These are phyloP conservation scores for Amoebophrya sp. DNA, from an alignment of 169 alveolate species.

Conservation along the genomic window DNA sequence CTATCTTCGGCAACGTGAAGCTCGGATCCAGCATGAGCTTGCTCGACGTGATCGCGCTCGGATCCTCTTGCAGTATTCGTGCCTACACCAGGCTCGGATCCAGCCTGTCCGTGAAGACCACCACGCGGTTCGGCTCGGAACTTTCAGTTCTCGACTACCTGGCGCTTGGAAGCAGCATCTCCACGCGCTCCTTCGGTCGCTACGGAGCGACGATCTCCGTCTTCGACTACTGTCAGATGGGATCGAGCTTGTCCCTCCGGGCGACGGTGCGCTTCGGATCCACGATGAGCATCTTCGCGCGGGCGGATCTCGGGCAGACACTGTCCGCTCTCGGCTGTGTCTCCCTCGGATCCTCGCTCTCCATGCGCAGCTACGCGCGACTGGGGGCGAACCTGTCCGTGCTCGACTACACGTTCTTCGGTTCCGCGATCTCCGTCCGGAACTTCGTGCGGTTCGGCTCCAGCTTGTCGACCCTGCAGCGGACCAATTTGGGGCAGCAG, in stretches of 20 bases:
- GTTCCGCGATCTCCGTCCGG: background rate
- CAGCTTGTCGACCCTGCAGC: background rate
- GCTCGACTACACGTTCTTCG: background rate
- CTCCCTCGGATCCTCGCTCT: slow-evolving; percentile 12
- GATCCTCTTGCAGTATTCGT: background rate
- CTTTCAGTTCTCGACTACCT: background rate
- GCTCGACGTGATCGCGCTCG: background rate
- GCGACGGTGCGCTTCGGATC: background rate
- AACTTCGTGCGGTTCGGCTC: background rate
- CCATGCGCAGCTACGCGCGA: background rate
- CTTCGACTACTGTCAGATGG: background rate
- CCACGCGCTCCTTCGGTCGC: slow-evolving; percentile 16
- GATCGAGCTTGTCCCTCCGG: slow-evolving; percentile 12
- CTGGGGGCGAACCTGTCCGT: background rate
- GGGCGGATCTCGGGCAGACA: background rate
- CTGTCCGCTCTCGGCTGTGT: background rate
- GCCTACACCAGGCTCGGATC: background rate
- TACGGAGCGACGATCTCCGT: background rate
- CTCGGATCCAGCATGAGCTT: background rate
- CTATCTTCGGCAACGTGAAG: background rate
- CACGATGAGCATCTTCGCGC: background rate
- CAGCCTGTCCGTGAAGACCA: background rate
- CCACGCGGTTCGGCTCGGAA: background rate
- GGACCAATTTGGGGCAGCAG: background rate
- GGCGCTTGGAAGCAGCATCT: background rate